These are phyloP conservation scores for Eucalyptus sp. DNA, from an alignment of 345 rosid genomes.

Conservation along the genomic window DNA sequence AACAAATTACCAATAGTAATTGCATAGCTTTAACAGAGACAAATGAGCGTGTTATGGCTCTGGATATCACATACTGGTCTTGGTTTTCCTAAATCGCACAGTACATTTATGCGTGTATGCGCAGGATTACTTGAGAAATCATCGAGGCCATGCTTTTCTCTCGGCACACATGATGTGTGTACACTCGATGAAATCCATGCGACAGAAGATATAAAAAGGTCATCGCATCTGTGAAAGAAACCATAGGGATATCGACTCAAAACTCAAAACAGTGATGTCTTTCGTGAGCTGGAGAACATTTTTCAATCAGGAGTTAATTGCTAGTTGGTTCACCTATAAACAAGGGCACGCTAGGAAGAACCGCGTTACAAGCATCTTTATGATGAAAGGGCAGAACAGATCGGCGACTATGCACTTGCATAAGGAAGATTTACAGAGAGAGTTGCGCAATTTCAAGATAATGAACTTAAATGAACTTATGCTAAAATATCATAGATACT, in stretches of 20 bases:
- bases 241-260: neutral
- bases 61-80: neutral
- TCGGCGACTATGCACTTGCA: neutral
- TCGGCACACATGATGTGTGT: neutral
- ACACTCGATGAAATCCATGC: neutral
- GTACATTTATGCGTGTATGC: neutral
- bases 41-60: neutral
- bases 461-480: neutral
- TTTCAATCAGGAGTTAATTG: neutral
- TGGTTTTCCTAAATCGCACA: neutral
- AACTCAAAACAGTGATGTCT: neutral
- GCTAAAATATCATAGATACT: neutral
- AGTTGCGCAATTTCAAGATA: neutral
- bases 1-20: neutral
- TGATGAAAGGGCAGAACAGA: neutral
- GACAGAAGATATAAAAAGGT: neutral
- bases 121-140: neutral
- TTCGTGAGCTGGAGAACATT: neutral
- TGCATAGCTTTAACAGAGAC: neutral
- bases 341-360: neutral
- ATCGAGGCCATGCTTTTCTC: neutral
- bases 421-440: neutral
- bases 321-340: neutral
- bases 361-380: neutral
- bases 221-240: neutral